phyloP scores from a whole-genome alignment of 129 eudicot species.

The Escallonia herrerae region DNA sequence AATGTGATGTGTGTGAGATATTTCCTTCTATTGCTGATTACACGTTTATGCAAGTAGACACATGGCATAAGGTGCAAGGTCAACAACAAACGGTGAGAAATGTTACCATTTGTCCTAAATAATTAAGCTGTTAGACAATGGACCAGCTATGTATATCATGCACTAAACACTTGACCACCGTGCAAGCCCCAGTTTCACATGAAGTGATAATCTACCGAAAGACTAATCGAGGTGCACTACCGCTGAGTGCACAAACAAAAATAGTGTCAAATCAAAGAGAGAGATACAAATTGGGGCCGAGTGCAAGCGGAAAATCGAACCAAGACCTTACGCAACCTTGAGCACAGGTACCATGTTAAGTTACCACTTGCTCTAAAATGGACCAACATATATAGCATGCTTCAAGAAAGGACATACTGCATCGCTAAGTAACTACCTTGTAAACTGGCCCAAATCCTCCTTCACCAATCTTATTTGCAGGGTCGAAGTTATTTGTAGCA shows the following conservation, averaged over 20 bases:
- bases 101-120: neutral
- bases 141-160: too few relatives aligned
- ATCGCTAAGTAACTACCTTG: constrained; percentile 34
- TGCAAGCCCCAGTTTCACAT: too few relatives aligned
- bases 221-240: too few relatives aligned
- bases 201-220: too few relatives aligned
- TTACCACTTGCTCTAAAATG: too few relatives aligned
- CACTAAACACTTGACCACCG: neutral
- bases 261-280: neutral
- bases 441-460: constrained; percentile 96
- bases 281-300: neutral
- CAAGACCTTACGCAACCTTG: too few relatives aligned
- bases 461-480: constrained; percentile 78
- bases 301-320: neutral
- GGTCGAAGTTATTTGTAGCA: constrained; percentile 71
- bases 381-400: too few relatives aligned
- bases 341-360: too few relatives aligned
- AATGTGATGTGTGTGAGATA: neutral
- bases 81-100: neutral
- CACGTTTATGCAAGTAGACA: neutral
- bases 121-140: too few relatives aligned
- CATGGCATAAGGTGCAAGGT: neutral
- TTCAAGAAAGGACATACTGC: neutral
- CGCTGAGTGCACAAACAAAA: neutral
- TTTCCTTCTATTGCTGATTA: neutral